Evolutionary conservation across 1,284 basidiomycete genomes (phyloP), one percentile per base, ranked within the genome.

Genomic region (Wolfiporia cocos): DNA sequence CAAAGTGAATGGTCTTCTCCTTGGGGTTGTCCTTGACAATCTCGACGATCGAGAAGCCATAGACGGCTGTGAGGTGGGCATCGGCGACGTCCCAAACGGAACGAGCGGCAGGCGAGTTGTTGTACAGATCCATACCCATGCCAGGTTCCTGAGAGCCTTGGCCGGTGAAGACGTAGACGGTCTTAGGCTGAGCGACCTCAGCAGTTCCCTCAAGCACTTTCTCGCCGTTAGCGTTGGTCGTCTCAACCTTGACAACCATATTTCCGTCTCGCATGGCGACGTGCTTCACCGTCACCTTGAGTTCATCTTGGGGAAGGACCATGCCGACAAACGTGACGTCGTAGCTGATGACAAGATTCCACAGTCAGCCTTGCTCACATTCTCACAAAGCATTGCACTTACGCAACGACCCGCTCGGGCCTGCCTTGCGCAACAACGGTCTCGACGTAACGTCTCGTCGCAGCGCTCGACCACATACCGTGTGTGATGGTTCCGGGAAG

Each of bases 121-220:
- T 86, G 76, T 98, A 99, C 3, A 99, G 78, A 56, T 98, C 94
- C 94, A 99, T 98, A 31, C 96, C 95, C 95, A 99, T 99, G 29
- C 94, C 92, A 37, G 87, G 85, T 66, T 99, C 95, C 66, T 99
- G 96, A 19, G 93, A 98, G 43, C 95, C 95, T 65, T 99, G 95
- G 38, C 95, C 95, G 41, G 95, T 99, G 75, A 98, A 98, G 58
- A 97, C 92, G 58, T 98, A 98, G 38, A 91, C 91, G 14, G 94
- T 96, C 12, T 83, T 81, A 2, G 92, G 83, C 66, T 98, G 95
- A 12, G 83, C 83, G 50, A 98, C 92, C 64, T 97, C 92, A 2
- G 95, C 90, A 17, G 87, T 80, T 32, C 95, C 95, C 50, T 90
- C 84, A 34, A 98, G 73, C 43, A 98, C 92, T 67, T 91, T 96